phyloP scores from a whole-genome alignment of 2,329 filamentous ascomycete genomes.

The Cladosporium austrohemisphaericum region DNA sequence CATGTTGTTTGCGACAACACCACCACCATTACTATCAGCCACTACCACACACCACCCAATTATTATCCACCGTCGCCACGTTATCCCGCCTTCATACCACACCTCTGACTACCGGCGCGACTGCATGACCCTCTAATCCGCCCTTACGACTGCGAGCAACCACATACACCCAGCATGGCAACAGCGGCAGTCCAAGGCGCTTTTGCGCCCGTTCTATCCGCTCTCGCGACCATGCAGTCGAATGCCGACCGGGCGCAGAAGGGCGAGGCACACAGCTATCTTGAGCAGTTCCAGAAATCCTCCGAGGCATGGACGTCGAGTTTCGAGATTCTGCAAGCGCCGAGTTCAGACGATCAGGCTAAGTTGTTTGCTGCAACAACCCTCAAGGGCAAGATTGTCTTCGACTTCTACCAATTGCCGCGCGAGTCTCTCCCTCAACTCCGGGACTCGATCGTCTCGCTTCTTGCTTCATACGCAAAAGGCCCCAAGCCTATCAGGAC shows the following conservation, averaged over 20 bases:
- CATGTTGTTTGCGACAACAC: too few species aligned
- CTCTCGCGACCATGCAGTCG: constrained; percentile 85
- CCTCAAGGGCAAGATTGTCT: constrained; percentile 98
- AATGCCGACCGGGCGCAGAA: constrained; percentile 78
- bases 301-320: constrained; percentile 87
- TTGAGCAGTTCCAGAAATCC: constrained; percentile 97
- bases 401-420: constrained; percentile 87
- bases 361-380: constrained; percentile 96
- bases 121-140: neutral
- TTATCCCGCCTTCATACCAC: too few species aligned
- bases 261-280: constrained; percentile 82
- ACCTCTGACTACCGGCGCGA: too few species aligned
- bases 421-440: constrained; percentile 69
- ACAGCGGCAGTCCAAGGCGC: constrained; percentile 21
- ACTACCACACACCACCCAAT: too few species aligned
- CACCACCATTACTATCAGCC: too few species aligned
- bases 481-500: constrained; percentile 76
- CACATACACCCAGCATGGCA: constrained; percentile 27
- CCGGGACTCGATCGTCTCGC: constrained; percentile 75
- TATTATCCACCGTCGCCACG: too few species aligned
- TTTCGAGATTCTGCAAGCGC: constrained; percentile 77
- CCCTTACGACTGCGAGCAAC: constrained; percentile 4
- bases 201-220: constrained; percentile 68
- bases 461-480: constrained; percentile 75
- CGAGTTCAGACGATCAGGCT: constrained; percentile 71